Percentiles rank a stretch among this genome's conserved stretches.
Conservation (phyloP, 2,329 filamentous ascomycete genomes). For the Aspergillus ruber region DNA sequence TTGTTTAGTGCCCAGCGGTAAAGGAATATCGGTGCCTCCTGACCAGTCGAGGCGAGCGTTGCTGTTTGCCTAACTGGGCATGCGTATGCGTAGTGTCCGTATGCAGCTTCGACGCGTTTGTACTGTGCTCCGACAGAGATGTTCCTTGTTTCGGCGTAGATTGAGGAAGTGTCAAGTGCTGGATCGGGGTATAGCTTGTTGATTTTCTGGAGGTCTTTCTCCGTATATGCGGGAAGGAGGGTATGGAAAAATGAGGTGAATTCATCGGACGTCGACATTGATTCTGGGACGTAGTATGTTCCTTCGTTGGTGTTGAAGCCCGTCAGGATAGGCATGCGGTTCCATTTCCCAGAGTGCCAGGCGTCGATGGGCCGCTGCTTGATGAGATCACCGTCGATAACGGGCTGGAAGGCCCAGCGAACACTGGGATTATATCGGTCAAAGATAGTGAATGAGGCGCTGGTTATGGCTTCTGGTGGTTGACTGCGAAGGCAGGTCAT, state of each 20-base stretch:
- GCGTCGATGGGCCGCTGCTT: slow-evolving; percentile 52
- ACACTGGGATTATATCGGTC: slow-evolving; percentile 42
- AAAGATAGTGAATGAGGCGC: slow-evolving; percentile 39
- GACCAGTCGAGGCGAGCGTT: slow-evolving; percentile 25
- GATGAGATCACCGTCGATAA: slow-evolving; percentile 58
- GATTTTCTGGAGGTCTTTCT: slow-evolving; percentile 49
- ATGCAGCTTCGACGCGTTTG: slow-evolving; percentile 45
- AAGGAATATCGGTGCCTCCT: slow-evolving; percentile 40
- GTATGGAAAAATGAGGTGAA: slow-evolving; percentile 56
- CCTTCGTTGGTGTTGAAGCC: slow-evolving; percentile 69
- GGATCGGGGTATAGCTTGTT: slow-evolving; percentile 60
- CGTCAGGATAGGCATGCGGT: slow-evolving; percentile 58
- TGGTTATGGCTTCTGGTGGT: slow-evolving; percentile 28
- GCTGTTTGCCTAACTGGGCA: slow-evolving; percentile 45
- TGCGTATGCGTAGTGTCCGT: slow-evolving; percentile 46
- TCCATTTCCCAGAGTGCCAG: slow-evolving; percentile 49
- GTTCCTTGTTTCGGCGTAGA: slow-evolving; percentile 17
- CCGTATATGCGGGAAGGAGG: slow-evolving; percentile 54
- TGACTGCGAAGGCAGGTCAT: slow-evolving; percentile 39
- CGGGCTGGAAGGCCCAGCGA: slow-evolving; percentile 60
- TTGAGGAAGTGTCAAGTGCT: slow-evolving; percentile 25
- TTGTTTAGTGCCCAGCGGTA: slow-evolving; percentile 51
- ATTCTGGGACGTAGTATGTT: slow-evolving; percentile 54
- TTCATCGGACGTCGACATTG: slow-evolving; percentile 42
- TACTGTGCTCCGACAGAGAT: slow-evolving; percentile 45